Evolutionary conservation across 2,329 filamentous ascomycete species (phyloP).

Genomic region (Penicillium sp.): DNA sequence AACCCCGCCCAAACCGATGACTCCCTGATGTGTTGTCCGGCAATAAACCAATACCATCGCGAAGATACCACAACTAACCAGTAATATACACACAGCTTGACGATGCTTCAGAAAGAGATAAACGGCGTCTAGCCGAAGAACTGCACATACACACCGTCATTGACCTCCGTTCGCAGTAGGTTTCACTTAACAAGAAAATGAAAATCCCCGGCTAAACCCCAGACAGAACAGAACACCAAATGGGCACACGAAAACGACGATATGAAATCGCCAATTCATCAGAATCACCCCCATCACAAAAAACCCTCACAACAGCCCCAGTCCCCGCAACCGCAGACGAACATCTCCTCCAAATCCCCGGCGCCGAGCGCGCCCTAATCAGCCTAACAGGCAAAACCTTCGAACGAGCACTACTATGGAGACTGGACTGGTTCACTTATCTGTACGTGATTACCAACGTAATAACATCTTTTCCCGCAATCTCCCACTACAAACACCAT

Average conservation of each 20-base stretch:
- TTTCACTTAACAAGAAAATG: not conserved
- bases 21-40: not conserved
- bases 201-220: not conserved
- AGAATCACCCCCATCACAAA: constrained; percentile 19
- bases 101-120: constrained; percentile 67
- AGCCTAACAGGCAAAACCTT: constrained; percentile 73
- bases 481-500: not conserved
- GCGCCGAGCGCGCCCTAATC: constrained; percentile 64
- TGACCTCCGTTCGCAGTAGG: constrained; percentile 73
- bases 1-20: not conserved
- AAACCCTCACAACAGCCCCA: constrained; percentile 32
- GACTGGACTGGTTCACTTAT: constrained; percentile 66
- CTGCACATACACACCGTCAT: constrained; percentile 70
- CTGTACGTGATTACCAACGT: constrained; percentile 48
- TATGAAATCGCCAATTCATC: constrained; percentile 32
- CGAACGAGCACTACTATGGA: constrained; percentile 65
- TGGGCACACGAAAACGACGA: constrained; percentile 63
- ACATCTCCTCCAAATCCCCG: constrained; percentile 61
- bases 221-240: constrained; percentile 70
- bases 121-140: constrained; percentile 56
- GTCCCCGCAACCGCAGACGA: constrained; percentile 52
- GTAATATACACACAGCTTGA: constrained; percentile 50
- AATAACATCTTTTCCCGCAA: too few species aligned
- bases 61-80: not conserved
- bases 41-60: not conserved